Evolutionary conservation across 2,329 filamentous ascomycete species (phyloP).

Genomic region (Magnaporthiopsis incrustans): DNA sequence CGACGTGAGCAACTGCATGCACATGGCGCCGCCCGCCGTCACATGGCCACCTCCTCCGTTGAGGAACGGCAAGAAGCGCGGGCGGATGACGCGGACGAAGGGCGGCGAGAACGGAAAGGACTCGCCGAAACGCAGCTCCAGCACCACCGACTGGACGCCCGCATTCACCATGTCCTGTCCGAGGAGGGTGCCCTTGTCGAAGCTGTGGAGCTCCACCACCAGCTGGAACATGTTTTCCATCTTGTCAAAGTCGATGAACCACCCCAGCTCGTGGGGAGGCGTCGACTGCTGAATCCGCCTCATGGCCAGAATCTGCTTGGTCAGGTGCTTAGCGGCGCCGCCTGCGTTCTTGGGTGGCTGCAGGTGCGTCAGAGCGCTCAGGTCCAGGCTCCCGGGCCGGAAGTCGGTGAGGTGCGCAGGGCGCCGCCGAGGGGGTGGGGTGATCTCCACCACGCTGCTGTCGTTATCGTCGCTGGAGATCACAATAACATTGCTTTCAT

Average conservation of each 20-base stretch:
- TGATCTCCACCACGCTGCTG: constrained; percentile 8
- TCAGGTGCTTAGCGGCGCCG: constrained; percentile 53
- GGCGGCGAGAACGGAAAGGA: constrained; percentile 73
- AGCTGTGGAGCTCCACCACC: constrained; percentile 85
- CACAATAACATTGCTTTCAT: background rate
- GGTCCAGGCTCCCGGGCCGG: constrained; percentile 56
- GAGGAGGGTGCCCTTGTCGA: constrained; percentile 60
- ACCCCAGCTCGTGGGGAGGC: constrained; percentile 62
- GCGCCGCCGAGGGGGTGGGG: background rate
- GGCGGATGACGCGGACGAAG: constrained; percentile 75
- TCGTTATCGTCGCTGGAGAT: constrained; percentile 15
- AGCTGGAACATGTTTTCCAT: constrained; percentile 78
- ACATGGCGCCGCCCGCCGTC: constrained; percentile 73
- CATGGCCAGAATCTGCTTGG: constrained; percentile 55
- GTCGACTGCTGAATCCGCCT: constrained; percentile 55
- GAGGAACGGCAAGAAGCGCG: constrained; percentile 65
- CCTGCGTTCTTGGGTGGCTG: constrained; percentile 58
- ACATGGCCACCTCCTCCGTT: constrained; percentile 78
- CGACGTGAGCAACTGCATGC: constrained; percentile 77
- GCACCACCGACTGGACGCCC: constrained; percentile 58
- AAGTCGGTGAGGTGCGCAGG: constrained; percentile 38
- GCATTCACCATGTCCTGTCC: constrained; percentile 63
- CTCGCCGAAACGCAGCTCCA: constrained; percentile 74
- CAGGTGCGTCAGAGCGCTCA: constrained; percentile 55
- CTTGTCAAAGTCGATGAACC: constrained; percentile 65